Conservation (phyloP, 805 yeast genomes). For the Metschnikowia arizonensis region DNA sequence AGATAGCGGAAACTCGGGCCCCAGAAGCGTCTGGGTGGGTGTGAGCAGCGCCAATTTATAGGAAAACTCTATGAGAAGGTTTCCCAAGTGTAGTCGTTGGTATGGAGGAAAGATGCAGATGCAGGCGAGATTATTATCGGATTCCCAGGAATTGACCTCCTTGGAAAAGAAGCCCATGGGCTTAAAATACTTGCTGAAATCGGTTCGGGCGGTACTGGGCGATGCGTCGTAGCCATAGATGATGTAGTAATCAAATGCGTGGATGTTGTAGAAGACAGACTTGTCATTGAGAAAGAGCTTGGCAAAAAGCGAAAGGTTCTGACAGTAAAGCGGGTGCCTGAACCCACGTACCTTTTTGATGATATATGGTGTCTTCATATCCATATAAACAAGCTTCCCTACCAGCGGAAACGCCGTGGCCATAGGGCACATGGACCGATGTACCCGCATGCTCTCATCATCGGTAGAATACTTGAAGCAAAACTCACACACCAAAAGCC, state of each 20-base stretch:
- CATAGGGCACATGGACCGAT: slow-evolving; percentile 42
- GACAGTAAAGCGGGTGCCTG: slow-evolving; percentile 65
- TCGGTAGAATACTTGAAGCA: slow-evolving; percentile 79
- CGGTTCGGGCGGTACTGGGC: not conserved
- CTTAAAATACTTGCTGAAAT: slow-evolving; percentile 5
- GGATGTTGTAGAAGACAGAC: slow-evolving; percentile 77
- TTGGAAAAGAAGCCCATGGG: slow-evolving; percentile 86
- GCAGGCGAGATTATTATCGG: slow-evolving; percentile 80
- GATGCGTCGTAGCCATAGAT: slow-evolving; percentile 47
- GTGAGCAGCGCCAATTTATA: slow-evolving; percentile 60
- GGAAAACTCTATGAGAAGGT: slow-evolving; percentile 76
- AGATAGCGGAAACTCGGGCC: slow-evolving; percentile 90
- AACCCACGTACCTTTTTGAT: slow-evolving; percentile 69
- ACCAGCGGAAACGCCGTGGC: slow-evolving; percentile 37
- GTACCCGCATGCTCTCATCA: slow-evolving; percentile 44
- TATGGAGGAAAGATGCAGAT: slow-evolving; percentile 89
- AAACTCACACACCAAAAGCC: slow-evolving; percentile 66
- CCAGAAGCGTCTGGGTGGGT: slow-evolving; percentile 61
- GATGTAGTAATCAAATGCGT: slow-evolving; percentile 75
- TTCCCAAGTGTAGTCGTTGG: slow-evolving; percentile 75
- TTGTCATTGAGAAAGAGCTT: slow-evolving; percentile 87
- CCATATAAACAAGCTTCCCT: slow-evolving; percentile 69
- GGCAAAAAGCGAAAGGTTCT: slow-evolving; percentile 77
- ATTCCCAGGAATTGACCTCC: slow-evolving; percentile 74
- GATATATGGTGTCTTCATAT: slow-evolving; percentile 40